Evolutionary conservation across 768 basidiomycete genomes (phyloP), one percentile per base, ranked within the genome.

Genomic region (Hypsizygus marmoreus): DNA sequence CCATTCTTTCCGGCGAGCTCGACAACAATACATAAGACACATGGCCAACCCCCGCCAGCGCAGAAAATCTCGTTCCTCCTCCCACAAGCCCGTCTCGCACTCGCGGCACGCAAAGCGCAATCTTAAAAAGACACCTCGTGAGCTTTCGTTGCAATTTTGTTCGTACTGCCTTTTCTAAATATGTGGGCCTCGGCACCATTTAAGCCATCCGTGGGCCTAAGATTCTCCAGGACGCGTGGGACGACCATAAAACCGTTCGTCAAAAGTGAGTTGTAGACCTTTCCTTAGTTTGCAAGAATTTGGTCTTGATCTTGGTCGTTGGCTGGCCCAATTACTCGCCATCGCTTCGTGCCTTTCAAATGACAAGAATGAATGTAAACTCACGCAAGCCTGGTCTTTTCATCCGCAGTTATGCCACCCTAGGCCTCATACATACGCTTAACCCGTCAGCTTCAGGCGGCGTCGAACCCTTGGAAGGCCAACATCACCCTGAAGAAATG

Each of bases 41-140:
- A 97, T 98, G 95, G 92, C 85, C 44, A 97, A 97, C 65, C 95
- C 95, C 54, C 83, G 95, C 45, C 95, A 98, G 68, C 80, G 94
- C 50, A 80, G 84, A 57, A 98, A 97, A 71, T 66, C 79, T 16
- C 82, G 86, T 32, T 94, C 93, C 19, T 81, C 83, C 13, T 73
- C 81, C n/a, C 77, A 91, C 64, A 83, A 73, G 53, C 69, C 85
- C 16, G 78, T 91, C 40, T 83, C 83, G 26, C 89, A 89, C 50
- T 86, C 90, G 10, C 77, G 73, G 37, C 77, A 84, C 58, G 84
- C 89, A 40, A 84, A 91, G 61, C 82, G 79, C 51, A 82, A 86
- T 51, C 67, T 86, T 47, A 87, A 85, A 67, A 93, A 92, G 69
- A 85, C 78, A 55, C 86, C 85, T 55, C 75, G 88, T 89, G 64